phyloP scores from a whole-genome alignment of 1,284 basidiomycete species.

The Cystobasidium sp. region DNA sequence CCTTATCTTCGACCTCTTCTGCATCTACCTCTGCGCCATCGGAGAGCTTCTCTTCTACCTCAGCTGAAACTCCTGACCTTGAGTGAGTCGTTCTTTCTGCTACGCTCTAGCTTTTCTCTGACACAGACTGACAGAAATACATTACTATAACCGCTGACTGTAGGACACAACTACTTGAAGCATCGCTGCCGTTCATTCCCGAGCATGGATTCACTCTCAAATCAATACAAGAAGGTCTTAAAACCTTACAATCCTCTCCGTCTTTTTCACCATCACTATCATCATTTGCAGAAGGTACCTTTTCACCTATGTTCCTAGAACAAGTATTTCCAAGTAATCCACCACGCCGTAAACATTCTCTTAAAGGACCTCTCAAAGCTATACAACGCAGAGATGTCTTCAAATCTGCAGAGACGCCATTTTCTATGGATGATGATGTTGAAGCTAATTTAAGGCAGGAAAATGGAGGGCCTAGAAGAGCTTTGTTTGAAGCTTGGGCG shows the following conservation, averaged over 20 bases:
- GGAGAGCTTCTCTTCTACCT: background rate
- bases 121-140: background rate
- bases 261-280: constrained; percentile 1
- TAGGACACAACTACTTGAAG: constrained; percentile 7
- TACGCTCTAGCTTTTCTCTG: background rate
- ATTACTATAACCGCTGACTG: background rate
- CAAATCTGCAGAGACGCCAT: constrained; percentile 24
- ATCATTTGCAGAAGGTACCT: constrained; percentile 3
- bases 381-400: constrained; percentile 12
- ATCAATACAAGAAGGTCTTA: constrained; percentile 22
- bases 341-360: background rate
- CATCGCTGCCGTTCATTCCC: constrained; percentile 30
- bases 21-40: background rate
- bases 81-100: too few species aligned
- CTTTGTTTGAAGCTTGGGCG: constrained; percentile 39
- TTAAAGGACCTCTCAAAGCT: background rate
- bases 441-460: constrained; percentile 8
- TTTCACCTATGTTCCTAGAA: constrained; percentile 21
- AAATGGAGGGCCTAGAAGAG: constrained; percentile 17
- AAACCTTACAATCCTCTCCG: constrained; percentile 11
- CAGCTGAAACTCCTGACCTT: too few species aligned
- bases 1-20: background rate
- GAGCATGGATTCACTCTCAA: constrained; percentile 29
- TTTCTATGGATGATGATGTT: constrained; percentile 23
- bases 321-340: constrained; percentile 13